Evolutionary conservation across 805 yeast genomes (phyloP), one percentile per base, ranked within the genome.

Genomic region (Saturnispora besseyi): DNA sequence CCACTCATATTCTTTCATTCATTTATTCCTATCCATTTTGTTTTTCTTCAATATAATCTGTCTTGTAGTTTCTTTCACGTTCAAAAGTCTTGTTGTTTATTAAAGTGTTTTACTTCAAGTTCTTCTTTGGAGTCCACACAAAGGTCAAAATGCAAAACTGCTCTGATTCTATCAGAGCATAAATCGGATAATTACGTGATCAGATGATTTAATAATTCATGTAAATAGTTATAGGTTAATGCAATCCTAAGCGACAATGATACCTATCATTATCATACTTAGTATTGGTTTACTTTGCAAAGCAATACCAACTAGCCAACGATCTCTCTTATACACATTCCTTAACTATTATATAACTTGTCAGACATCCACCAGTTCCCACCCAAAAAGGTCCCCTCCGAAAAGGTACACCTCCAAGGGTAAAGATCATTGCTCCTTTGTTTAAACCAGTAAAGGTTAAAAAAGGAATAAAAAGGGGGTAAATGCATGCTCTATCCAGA

Each of bases 281-380:
- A 36, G 40, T 36, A 36, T 36, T 36, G 41, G 41, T 44, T 13
- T 22, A 43, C 36, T 13, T 32, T 29, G 11, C 18, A 9, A 46
- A 28, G 31, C 8, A 22, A 7, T 6, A 36, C 13, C 40, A 36
- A 26, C 18, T 26, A 22, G 31, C 29, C 31, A 37, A 38, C 42
- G 42, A 26, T 38, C 34, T 42, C 41, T 47, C 45, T 18, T 40
- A 11, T 9, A 12, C n/a, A 43, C 30, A 18, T 22, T 29, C 33
- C 34, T 21, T 9, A 10, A 33, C 30, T 12, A 3, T 30, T 15
- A 31, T 52, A 59, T 61, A 82, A 88, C 98, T 89, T 91, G 97
- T 91, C 99, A 91, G 99, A 91, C 96, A 84, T 96, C 98, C 98
- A 79, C 89, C 84, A 81, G 82, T 79, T 78, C 96, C 97, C 97